Conservation (phyloP, 345 rosid species). For the Garcia nutans region DNA sequence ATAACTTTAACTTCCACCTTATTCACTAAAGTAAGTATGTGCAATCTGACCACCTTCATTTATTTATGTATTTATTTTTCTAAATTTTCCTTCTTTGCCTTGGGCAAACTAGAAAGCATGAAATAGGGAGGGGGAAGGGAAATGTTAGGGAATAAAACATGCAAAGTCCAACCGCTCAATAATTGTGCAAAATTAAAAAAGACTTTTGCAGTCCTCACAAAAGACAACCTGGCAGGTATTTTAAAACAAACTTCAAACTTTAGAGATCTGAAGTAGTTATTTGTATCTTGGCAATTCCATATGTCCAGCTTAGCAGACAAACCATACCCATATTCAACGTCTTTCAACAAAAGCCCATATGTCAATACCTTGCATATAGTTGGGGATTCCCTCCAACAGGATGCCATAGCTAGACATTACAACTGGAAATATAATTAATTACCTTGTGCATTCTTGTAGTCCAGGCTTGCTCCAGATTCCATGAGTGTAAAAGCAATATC, state of each 20-base stretch:
- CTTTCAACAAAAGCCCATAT: not conserved
- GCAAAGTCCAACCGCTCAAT: not conserved
- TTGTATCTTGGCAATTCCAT: not conserved
- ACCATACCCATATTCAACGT: not conserved
- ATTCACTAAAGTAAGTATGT: not conserved
- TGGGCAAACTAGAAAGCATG: not conserved
- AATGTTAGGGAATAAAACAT: not conserved
- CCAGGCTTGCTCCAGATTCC: constrained; percentile 84
- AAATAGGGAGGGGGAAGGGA: not conserved
- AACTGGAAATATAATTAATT: constrained; percentile 5
- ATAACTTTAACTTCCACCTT: not conserved
- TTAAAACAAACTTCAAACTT: not conserved
- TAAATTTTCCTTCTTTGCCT: not conserved
- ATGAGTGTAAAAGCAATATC: constrained; percentile 73
- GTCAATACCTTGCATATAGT: not conserved
- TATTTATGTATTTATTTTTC: no score
- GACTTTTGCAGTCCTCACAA: not conserved
- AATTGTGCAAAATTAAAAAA: not conserved
- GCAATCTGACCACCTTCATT: not conserved
- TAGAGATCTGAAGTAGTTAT: not conserved
- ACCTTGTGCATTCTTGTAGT: constrained; percentile 92
- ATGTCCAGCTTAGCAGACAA: not conserved
- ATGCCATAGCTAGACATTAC: constrained; percentile 1
- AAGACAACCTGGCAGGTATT: not conserved
- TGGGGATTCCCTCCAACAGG: not conserved